Evolutionary conservation across 148 eudicot genomes (phyloP).

Genomic region (Arbutus unedo): DNA sequence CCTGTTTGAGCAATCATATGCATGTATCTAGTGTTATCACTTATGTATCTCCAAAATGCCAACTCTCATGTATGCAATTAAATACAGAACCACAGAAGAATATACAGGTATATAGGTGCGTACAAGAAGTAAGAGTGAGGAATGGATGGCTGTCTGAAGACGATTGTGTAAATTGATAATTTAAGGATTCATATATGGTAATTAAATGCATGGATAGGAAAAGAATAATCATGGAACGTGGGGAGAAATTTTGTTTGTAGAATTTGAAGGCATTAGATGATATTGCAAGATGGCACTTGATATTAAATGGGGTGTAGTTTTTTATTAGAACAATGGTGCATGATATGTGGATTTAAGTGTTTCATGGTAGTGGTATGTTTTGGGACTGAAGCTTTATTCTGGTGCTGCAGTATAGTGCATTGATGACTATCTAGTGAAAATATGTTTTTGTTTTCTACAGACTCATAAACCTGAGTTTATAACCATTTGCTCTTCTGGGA

Average conservation of each 20-base stretch:
- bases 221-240: background rate
- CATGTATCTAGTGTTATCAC: background rate
- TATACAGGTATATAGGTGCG: background rate
- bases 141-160: background rate
- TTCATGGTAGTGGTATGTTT: background rate
- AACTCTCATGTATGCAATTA: background rate
- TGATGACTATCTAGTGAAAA: background rate
- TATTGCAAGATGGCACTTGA: background rate
- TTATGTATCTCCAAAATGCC: background rate
- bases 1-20: background rate
- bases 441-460: conserved; percentile 38
- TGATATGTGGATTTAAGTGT: background rate
- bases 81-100: background rate
- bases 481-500: conserved; percentile 57
- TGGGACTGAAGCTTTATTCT: background rate
- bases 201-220: background rate
- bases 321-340: too few relatives aligned
- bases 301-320: background rate
- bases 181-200: background rate
- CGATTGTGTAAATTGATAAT: background rate
- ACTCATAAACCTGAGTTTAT: conserved; percentile 51
- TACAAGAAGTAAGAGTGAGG: background rate
- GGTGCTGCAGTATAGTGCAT: background rate
- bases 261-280: background rate
- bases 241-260: background rate